Conservation (phyloP, 495 filamentous ascomycete genomes). For the Articulospora tetracladia region DNA sequence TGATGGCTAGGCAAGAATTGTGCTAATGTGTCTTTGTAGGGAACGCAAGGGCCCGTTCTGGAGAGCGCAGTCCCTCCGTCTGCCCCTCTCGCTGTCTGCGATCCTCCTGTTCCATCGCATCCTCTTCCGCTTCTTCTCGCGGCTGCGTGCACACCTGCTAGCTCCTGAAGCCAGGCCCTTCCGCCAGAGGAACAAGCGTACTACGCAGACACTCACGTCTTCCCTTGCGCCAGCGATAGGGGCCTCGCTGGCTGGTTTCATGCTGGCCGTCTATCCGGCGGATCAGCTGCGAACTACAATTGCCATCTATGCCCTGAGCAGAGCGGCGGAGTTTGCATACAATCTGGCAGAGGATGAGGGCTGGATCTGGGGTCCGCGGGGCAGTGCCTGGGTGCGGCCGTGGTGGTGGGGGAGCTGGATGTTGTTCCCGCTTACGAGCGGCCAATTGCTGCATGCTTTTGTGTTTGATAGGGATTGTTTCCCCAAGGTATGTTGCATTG, state of each 20-base stretch:
- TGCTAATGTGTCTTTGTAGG: constrained; percentile 7
- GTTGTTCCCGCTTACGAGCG: constrained; percentile 86
- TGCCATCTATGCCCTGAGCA: constrained; percentile 72
- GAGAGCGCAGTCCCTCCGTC: constrained; percentile 67
- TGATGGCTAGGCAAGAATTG: neutral
- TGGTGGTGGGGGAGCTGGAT: constrained; percentile 97
- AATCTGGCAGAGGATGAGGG: constrained; percentile 79
- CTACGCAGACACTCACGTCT: constrained; percentile 71
- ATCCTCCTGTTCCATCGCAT: constrained; percentile 85
- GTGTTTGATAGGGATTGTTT: constrained; percentile 91
- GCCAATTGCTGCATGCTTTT: constrained; percentile 86
- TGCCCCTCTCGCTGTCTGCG: constrained; percentile 76
- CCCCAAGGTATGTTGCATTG: constrained; percentile 45
- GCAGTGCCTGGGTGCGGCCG: constrained; percentile 46
- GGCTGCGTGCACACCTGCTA: constrained; percentile 73
- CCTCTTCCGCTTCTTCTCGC: constrained; percentile 83
- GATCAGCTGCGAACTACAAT: constrained; percentile 75
- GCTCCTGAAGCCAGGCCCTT: constrained; percentile 71
- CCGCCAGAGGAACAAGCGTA: constrained; percentile 73
- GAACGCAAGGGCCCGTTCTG: constrained; percentile 50
- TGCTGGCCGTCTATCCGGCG: constrained; percentile 72
- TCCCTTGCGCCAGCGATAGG: constrained; percentile 82
- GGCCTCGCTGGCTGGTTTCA: constrained; percentile 78
- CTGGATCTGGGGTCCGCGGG: constrained; percentile 51
- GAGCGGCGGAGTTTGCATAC: constrained; percentile 82